Conservation (phyloP, 768 basidiomycete species). For the Gloeopeniophorella convolvens region DNA sequence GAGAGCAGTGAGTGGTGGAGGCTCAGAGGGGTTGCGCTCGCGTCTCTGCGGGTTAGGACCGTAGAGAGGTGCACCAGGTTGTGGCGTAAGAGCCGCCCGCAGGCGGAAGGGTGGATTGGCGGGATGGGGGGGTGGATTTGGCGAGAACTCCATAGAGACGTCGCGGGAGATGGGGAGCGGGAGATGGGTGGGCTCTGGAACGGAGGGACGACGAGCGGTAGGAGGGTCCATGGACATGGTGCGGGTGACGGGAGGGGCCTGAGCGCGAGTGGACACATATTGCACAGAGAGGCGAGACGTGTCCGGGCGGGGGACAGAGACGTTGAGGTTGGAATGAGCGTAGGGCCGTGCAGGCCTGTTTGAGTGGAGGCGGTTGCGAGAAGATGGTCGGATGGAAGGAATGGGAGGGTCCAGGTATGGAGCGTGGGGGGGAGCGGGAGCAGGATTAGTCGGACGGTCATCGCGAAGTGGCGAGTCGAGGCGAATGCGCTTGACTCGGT, state of each 20-base stretch:
- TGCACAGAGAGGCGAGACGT: slow-evolving; percentile 11
- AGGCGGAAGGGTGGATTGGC: slow-evolving; percentile 49
- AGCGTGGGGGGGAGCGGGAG: neutral
- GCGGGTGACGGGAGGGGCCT: slow-evolving; percentile 31
- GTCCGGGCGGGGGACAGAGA: slow-evolving; percentile 20
- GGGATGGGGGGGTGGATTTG: slow-evolving; percentile 25
- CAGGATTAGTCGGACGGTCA: neutral
- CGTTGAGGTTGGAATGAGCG: slow-evolving; percentile 9
- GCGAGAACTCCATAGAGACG: slow-evolving; percentile 37
- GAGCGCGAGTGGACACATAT: neutral
- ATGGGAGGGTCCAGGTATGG: slow-evolving; percentile 20
- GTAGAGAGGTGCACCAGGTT: slow-evolving; percentile 41
- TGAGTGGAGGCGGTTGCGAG: slow-evolving; percentile 8
- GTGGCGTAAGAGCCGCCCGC: slow-evolving; percentile 67
- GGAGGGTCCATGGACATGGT: slow-evolving; percentile 71
- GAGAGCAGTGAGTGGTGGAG: slow-evolving; percentile 58
- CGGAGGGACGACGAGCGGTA: slow-evolving; percentile 21
- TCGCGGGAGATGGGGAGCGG: slow-evolving; percentile 34
- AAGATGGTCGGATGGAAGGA: slow-evolving; percentile 10
- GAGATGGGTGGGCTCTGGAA: slow-evolving; percentile 21
- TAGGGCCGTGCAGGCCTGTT: slow-evolving; percentile 6
- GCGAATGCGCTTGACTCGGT: slow-evolving; percentile 27
- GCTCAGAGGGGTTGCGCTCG: slow-evolving; percentile 55
- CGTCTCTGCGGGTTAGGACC: slow-evolving; percentile 37
- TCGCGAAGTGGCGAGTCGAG: slow-evolving; percentile 12